Conservation (phyloP, 1,139 yeast species). For the Candida anutae region DNA sequence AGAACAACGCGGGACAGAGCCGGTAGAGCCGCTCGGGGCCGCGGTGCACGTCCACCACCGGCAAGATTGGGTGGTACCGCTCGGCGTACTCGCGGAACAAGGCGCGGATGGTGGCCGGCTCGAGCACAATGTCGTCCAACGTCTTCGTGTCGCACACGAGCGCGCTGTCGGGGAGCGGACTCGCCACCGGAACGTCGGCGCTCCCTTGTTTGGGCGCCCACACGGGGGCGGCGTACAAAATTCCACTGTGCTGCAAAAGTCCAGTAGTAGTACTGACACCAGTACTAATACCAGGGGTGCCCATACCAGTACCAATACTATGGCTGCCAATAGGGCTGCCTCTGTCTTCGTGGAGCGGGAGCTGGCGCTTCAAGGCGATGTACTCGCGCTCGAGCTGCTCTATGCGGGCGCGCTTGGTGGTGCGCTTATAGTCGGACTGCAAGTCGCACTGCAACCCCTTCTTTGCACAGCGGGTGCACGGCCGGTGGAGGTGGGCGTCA, state of each 20-base stretch:
- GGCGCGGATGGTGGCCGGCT: constrained; percentile 53
- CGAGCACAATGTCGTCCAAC: constrained; percentile 56
- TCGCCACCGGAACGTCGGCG: constrained; percentile 1
- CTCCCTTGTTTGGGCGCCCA: constrained; percentile 1
- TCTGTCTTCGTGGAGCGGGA: constrained; percentile 20
- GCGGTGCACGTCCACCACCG: constrained; percentile 71
- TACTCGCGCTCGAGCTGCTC: constrained; percentile 81
- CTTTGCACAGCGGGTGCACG: constrained; percentile 76
- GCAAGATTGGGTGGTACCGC: constrained; percentile 76
- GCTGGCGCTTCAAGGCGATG: constrained; percentile 52
- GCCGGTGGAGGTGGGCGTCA: constrained; percentile 70
- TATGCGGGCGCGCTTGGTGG: constrained; percentile 78
- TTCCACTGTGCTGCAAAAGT: constrained; percentile 17
- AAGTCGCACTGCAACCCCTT: constrained; percentile 64
- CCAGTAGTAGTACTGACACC: constrained; percentile 10
- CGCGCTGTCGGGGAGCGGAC: constrained; percentile 28
- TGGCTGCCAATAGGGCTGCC: not conserved
- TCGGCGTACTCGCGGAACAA: constrained; percentile 64
- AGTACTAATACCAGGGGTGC: constrained; percentile 1
- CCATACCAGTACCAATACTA: not conserved
- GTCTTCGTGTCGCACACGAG: constrained; percentile 56
- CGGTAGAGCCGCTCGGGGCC: constrained; percentile 79
- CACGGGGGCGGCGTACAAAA: constrained; percentile 5
- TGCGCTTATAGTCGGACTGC: constrained; percentile 76
- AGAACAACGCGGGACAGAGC: constrained; percentile 80